phyloP scores from a whole-genome alignment of 352 stramenopile genomes.

The Phytophthora ohioensis region DNA sequence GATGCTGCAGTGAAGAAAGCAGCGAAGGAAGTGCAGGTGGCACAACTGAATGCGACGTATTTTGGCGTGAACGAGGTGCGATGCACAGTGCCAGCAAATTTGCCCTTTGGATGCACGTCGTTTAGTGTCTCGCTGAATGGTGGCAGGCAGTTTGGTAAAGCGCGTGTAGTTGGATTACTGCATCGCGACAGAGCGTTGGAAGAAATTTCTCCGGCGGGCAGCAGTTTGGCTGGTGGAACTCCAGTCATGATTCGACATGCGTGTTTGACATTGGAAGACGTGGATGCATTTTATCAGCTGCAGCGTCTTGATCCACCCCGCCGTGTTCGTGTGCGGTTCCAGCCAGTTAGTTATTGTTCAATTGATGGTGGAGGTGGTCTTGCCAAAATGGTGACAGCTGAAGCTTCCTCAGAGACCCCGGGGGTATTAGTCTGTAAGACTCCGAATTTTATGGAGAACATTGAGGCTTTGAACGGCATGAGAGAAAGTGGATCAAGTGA shows the following conservation, averaged over 20 bases:
- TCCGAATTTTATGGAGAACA: constrained; percentile 66
- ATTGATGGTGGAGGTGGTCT: constrained; percentile 9
- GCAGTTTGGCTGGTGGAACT: constrained; percentile 52
- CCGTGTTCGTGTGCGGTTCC: constrained; percentile 59
- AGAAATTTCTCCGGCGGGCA: constrained; percentile 44
- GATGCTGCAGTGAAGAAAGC: not conserved
- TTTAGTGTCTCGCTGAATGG: constrained; percentile 73
- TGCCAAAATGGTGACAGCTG: constrained; percentile 22
- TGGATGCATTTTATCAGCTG: constrained; percentile 55
- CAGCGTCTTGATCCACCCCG: constrained; percentile 57
- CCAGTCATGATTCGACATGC: constrained; percentile 41
- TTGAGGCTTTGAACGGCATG: constrained; percentile 43
- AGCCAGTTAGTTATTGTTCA: constrained; percentile 39
- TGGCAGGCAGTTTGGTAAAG: constrained; percentile 61
- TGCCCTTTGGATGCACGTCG: constrained; percentile 69
- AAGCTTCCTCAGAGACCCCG: constrained; percentile 17
- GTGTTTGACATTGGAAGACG: constrained; percentile 48
- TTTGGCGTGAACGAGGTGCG: constrained; percentile 54
- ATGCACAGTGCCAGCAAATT: constrained; percentile 69
- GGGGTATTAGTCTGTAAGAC: constrained; percentile 51
- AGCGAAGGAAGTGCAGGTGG: constrained; percentile 37
- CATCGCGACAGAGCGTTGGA: constrained; percentile 58
- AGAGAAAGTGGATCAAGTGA: constrained; percentile 11
- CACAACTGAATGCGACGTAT: constrained; percentile 66
- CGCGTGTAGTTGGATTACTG: constrained; percentile 50